Percentiles rank a stretch among this genome's conserved stretches.
These are phyloP conservation scores for Solanum aculeatissimum DNA, from an alignment of 305 asterid genomes.

Conservation along the genomic window DNA sequence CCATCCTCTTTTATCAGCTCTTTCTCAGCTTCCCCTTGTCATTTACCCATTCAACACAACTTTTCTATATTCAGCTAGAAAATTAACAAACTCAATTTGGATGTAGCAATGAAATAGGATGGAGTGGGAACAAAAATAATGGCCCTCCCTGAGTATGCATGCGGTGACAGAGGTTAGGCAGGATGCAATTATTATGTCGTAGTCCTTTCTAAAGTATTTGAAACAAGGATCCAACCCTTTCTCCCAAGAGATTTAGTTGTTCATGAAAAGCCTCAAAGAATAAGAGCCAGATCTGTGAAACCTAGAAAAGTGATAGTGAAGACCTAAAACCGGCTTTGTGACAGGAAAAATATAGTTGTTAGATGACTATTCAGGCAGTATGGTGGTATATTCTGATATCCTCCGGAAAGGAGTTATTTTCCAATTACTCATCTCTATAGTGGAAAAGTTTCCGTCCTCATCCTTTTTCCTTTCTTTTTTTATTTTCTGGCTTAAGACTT, in stretches of 20 bases:
- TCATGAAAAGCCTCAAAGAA: background rate
- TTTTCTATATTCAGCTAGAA: background rate
- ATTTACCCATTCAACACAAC: background rate
- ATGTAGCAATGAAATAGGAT: background rate
- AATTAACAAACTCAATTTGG: background rate
- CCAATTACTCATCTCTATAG: background rate
- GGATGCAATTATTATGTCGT: background rate
- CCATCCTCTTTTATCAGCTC: background rate
- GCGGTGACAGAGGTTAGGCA: background rate
- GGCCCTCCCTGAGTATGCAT: background rate
- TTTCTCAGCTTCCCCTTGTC: background rate
- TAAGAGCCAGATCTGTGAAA: background rate
- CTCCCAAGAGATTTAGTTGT: background rate
- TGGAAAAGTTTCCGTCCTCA: background rate
- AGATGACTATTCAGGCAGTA: background rate
- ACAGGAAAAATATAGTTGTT: background rate
- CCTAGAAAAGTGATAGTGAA: background rate
- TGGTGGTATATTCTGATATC: background rate
- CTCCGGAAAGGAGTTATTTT: background rate
- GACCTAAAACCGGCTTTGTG: background rate
- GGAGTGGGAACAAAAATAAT: background rate
- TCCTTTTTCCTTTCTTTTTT: background rate
- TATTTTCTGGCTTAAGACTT: background rate
- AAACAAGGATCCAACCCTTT: background rate
- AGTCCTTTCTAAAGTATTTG: background rate